phyloP scores from a whole-genome alignment of 768 basidiomycete genomes.

The Boletus barrowsii region DNA sequence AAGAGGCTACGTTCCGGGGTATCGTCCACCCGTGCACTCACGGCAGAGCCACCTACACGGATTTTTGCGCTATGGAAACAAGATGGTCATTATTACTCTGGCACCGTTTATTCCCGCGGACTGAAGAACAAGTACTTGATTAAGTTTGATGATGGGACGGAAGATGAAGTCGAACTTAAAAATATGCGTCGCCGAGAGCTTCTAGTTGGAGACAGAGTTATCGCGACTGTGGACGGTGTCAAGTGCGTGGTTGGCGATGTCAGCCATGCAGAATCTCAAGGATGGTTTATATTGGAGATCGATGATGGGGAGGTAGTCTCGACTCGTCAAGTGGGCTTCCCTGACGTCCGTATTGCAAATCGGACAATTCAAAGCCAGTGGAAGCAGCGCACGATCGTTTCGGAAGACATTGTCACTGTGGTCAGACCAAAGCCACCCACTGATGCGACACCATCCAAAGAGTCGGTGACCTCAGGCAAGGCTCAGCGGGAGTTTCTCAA shows the following conservation, averaged over 20 bases:
- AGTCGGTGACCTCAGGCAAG: constrained; percentile 39
- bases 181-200: constrained; percentile 55
- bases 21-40: constrained; percentile 20
- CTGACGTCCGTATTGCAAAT: constrained; percentile 47
- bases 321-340: constrained; percentile 29
- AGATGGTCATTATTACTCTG: constrained; percentile 61
- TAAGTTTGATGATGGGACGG: constrained; percentile 64
- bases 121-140: constrained; percentile 41
- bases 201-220: constrained; percentile 54
- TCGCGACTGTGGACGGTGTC: constrained; percentile 31
- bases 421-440: constrained; percentile 35
- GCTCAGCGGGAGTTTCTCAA: constrained; percentile 40
- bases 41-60: constrained; percentile 40
- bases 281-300: constrained; percentile 36
- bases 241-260: constrained; percentile 33
- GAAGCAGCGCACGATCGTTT: constrained; percentile 48
- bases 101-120: constrained; percentile 43
- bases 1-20: constrained; percentile 41
- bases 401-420: constrained; percentile 42
- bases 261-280: constrained; percentile 27
- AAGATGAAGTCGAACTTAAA: constrained; percentile 44
- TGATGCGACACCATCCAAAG: constrained; percentile 48
- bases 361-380: constrained; percentile 51
- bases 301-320: constrained; percentile 35
- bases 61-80: constrained; percentile 71